Percentiles rank a stretch among this genome's conserved stretches.
phyloP scores from a whole-genome alignment of 75 land plant species.

The Chamaecyparis obtusa region DNA sequence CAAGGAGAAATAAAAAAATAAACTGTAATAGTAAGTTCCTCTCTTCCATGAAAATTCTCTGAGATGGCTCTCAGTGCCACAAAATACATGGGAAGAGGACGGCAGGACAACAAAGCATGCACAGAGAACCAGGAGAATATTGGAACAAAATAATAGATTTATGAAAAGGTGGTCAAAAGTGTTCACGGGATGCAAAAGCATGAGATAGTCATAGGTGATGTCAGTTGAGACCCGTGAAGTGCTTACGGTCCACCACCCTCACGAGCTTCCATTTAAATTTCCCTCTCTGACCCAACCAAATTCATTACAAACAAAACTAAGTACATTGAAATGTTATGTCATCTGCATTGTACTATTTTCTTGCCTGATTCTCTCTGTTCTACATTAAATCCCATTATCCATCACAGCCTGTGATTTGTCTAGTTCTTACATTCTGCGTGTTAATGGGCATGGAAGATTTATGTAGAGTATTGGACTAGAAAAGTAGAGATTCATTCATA shows the following conservation, averaged over 20 bases:
- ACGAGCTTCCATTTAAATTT: not conserved
- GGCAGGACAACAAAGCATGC: not conserved
- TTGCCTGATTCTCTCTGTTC: not conserved
- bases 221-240: conserved; percentile 4
- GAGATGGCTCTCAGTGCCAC: not conserved
- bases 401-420: not conserved
- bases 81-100: not conserved
- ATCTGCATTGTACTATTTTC: not conserved
- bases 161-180: not conserved
- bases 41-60: not conserved
- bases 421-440: not conserved
- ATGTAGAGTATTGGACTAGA: not conserved
- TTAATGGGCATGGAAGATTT: not conserved
- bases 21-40: not conserved
- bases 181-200: not conserved
- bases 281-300: not conserved
- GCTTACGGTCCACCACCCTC: conserved; percentile 2
- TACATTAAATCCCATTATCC: not conserved
- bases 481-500: not conserved
- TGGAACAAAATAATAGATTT: not conserved
- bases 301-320: not conserved
- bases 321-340: not conserved
- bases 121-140: not conserved
- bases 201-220: not conserved
- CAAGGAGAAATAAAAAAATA: too few species aligned